Conservation (phyloP, 805 yeast species). For the Wickerhamiella brachini region DNA sequence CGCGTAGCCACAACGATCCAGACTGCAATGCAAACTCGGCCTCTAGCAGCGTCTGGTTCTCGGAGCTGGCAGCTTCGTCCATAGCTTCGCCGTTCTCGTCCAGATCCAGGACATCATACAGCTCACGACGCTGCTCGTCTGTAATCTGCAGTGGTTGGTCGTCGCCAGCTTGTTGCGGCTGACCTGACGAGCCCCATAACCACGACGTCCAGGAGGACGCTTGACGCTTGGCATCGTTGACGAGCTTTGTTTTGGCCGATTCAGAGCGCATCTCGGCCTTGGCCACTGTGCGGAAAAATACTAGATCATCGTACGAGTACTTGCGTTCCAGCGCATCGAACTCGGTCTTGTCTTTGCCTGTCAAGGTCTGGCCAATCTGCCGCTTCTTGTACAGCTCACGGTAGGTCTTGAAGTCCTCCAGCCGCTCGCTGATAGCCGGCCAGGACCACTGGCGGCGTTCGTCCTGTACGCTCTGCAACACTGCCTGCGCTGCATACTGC, state of each 20-base stretch:
- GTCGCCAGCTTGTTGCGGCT: conserved; percentile 9
- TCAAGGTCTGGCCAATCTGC: conserved; percentile 25
- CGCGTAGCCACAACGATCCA: conserved; percentile 60
- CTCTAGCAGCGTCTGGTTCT: conserved; percentile 38
- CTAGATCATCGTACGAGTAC: conserved; percentile 62
- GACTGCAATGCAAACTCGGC: conserved; percentile 52
- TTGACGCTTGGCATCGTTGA: conserved; percentile 9
- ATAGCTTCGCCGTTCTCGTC: conserved; percentile 35
- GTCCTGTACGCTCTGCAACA: conserved; percentile 68
- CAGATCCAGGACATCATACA: conserved; percentile 87
- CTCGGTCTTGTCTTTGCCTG: conserved; percentile 24
- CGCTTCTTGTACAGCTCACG: conserved; percentile 52
- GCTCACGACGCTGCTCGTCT: conserved; percentile 77
- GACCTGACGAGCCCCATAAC: conserved; percentile 12
- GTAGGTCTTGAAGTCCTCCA: conserved; percentile 61
- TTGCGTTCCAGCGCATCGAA: conserved; percentile 44
- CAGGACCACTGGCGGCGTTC: conserved; percentile 75
- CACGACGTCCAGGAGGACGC: conserved; percentile 16
- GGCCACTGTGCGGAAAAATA: conserved; percentile 73
- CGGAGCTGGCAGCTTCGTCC: conserved; percentile 22
- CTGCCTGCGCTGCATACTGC: conserved; percentile 61
- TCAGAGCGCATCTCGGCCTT: conserved; percentile 52
- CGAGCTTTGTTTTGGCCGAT: conserved; percentile 20
- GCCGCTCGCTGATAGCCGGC: conserved; percentile 58
- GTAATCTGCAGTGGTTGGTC: conserved; percentile 40